Evolutionary conservation across 1,284 basidiomycete species (phyloP).

Genomic region (Rhodotorula sp.): DNA sequence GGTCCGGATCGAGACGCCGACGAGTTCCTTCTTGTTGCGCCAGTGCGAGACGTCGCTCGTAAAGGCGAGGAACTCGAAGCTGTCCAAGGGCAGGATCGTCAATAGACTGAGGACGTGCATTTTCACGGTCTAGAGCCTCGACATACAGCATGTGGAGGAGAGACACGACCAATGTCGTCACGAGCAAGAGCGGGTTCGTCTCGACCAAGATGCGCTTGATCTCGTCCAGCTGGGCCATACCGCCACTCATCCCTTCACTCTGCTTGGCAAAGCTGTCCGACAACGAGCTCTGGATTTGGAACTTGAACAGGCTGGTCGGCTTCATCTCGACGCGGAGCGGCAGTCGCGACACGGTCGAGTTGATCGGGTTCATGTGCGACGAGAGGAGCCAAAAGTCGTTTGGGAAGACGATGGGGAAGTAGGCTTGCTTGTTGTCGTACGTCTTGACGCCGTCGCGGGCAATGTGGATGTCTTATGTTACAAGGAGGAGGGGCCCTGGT

Average conservation of each 20-base stretch:
- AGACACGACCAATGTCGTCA: conserved; percentile 69
- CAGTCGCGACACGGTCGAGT: conserved; percentile 41
- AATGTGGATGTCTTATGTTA: conserved; percentile 27
- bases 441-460: conserved; percentile 15
- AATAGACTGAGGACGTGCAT: conserved; percentile 50
- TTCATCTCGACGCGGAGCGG: conserved; percentile 78
- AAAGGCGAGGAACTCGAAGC: conserved; percentile 91
- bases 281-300: conserved; percentile 44
- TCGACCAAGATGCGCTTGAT: conserved; percentile 85
- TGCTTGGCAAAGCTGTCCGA: conserved; percentile 65
- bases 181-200: conserved; percentile 88
- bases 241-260: conserved; percentile 24
- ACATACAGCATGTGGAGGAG: conserved; percentile 75
- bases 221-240: conserved; percentile 74
- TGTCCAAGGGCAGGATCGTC: background rate
- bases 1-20: conserved; percentile 58
- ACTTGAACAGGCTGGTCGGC: conserved; percentile 59
- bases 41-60: conserved; percentile 91
- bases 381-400: conserved; percentile 82
- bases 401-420: conserved; percentile 84
- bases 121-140: conserved; percentile 18
- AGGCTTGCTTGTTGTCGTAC: conserved; percentile 52
- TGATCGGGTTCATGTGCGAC: conserved; percentile 49
- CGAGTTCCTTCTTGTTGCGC: conserved; percentile 74
- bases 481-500: too few species aligned